Evolutionary conservation across 305 asterid species (phyloP).

Genomic region (Fraxinus sp.): DNA sequence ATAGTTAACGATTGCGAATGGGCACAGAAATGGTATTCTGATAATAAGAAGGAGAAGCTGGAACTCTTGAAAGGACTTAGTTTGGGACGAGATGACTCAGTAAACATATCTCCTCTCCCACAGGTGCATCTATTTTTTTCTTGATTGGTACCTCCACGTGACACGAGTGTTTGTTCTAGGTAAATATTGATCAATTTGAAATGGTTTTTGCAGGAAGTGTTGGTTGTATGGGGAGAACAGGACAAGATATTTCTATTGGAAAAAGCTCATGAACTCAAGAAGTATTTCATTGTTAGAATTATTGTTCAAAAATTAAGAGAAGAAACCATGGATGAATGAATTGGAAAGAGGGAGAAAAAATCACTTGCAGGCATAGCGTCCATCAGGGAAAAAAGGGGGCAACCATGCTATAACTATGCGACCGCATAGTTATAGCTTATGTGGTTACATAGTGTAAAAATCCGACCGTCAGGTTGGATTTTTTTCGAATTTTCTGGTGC

Average conservation of each 20-base stretch:
- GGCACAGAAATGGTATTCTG: constrained; percentile 53
- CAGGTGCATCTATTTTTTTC: constrained; percentile 38
- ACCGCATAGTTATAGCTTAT: no score
- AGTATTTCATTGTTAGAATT: constrained; percentile 25
- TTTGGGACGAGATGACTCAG: constrained; percentile 24
- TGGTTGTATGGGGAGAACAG: constrained; percentile 77
- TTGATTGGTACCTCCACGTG: no score
- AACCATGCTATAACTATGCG: no score
- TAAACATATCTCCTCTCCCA: constrained; percentile 42
- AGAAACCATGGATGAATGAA: no score
- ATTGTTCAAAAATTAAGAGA: no score
- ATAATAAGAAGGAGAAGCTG: constrained; percentile 63
- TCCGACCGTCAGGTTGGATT: no score
- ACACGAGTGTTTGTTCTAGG: not conserved
- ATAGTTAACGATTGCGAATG: not conserved
- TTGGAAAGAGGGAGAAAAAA: no score
- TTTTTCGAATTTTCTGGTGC: no score
- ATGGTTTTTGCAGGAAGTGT: constrained; percentile 47
- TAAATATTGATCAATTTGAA: not conserved
- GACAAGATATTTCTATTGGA: constrained; percentile 64
- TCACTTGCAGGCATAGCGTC: no score
- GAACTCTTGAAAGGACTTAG: constrained; percentile 41
- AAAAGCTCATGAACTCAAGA: constrained; percentile 55
- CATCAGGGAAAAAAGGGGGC: no score
- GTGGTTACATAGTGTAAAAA: no score